Evolutionary conservation across 768 basidiomycete genomes (phyloP), one percentile per base, ranked within the genome.

Genomic region (Cubamyces lactineus): DNA sequence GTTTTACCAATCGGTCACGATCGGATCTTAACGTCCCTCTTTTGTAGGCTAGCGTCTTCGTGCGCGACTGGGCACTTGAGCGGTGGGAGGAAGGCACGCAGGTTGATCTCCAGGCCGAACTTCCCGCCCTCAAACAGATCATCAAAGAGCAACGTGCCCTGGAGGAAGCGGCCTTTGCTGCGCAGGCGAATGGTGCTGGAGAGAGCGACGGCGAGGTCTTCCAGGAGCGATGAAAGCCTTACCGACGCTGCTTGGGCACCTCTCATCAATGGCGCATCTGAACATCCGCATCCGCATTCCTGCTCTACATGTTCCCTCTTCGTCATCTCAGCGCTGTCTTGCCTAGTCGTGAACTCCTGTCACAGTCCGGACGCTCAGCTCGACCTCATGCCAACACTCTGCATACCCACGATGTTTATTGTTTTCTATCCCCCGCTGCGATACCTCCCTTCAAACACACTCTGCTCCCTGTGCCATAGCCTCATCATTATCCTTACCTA

Each of bases 31-130:
- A 16, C 3, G 13, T 30, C 45, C 6, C 15, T 46, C 11, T 15
- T 45, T 16, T 62, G 40, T 62, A 96, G 89, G 89, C 92, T 34
- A 93, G 92, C 69, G 78, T 88, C 52, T 93, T 84, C 74, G 88
- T 95, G 69, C 83, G 89, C 30, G 83, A 87, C 48, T 98, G 96
- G 96, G 94, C 91, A 0, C 76, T 89, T 40, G 83, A 84, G 26
- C 82, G 86, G 30, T 96, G 91, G 92, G 69, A 76, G 3, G 88
- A 91, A 71, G 79, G 80, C 55, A 73, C 79, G 0, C 79, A 81
- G 46, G 87, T 92, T 17, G 79, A 84, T 34, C 76, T 94, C 46
- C 68, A 73, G 13, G 79, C 78, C 1, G 88, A 91, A 66, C 78
- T 93, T 9, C 80, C 82, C 2, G 76, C 75, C 34, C 69, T 91